Evolutionary conservation across 1,139 yeast species (phyloP), one percentile per base, ranked within the genome.

Genomic region (Kluyveromyces marxianus): DNA sequence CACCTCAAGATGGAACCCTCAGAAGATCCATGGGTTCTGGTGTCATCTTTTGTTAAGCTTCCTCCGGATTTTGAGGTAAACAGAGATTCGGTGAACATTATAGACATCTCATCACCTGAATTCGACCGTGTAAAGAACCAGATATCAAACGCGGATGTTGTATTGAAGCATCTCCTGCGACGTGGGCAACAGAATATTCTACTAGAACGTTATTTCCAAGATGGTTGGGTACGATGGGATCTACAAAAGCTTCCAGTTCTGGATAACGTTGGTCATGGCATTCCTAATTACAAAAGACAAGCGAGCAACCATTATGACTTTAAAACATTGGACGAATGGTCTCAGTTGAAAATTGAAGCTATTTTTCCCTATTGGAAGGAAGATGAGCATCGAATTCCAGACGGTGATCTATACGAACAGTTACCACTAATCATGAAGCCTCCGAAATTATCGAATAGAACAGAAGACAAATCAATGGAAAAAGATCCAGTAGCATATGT

Each of bases 401-500:
- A 32, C 21, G 42, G 38, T 4, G 44, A 36, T 25, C 14, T 30
- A 42, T 45, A 42, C 27, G 47, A 34, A 34, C 34, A 36, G 30
- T 32, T 46, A n/a, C 41, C 46, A 28, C 44, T 59, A 31, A 39
- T 48, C 25, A 54, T 58, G 60, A 44, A 38, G 24, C 56, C 56
- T 6, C 57, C 58, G 25, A 37, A 31, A 10, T 24, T 31, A 6
- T 25, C 14, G 26, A 36, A 25, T 6, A 24, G 33, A 8, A 25
- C 3, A 24, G 28, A 35, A 27, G 26, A 8, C 14, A 43, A 21
- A 33, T 7, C 21, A 37, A 39, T 8, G 21, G 6, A 7, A 14
- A 25, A 14, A 4, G 53, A 54, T 37, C 60, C 64, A 3, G 46
- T 41, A 26, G 39, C 28, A 3, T 60, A 60, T 42, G 42, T 60